A percentile compares a stretch with the other conserved stretches of the same genome.
Conservation (phyloP, 441 rosid genomes). For the Euphorbia celastroides region DNA sequence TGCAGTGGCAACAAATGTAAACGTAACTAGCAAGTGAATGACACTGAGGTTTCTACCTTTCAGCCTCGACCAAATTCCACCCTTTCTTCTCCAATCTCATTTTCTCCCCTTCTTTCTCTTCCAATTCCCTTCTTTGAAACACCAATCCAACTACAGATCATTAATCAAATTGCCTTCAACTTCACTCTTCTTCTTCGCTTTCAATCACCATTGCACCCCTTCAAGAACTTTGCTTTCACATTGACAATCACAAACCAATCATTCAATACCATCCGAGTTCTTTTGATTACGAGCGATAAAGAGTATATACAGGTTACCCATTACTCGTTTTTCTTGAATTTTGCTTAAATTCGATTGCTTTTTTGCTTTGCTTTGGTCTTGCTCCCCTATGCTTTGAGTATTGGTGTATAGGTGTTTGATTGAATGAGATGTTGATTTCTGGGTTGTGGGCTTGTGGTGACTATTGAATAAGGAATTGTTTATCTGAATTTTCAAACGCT, state of each 20-base stretch:
- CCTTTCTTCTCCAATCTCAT: neutral
- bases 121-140: neutral
- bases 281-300: neutral
- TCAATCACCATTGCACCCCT: conserved; percentile 20
- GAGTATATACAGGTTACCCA: conserved; percentile 10
- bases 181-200: conserved; percentile 12
- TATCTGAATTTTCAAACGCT: conserved; percentile 9
- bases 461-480: conserved; percentile 16
- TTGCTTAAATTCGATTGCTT: neutral
- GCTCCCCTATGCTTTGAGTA: neutral
- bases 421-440: neutral
- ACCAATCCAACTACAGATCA: neutral
- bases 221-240: conserved; percentile 7
- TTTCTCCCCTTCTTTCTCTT: conserved; percentile 3
- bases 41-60: conserved; percentile 3
- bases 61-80: conserved; percentile 11
- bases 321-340: conserved; percentile 13
- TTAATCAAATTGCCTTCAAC: conserved; percentile 1
- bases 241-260: neutral
- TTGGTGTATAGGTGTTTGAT: conserved; percentile 4
- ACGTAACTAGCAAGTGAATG: conserved; percentile 2
- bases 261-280: conserved; percentile 1
- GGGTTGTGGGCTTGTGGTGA: conserved; percentile 14
- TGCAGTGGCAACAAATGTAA: neutral
- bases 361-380: conserved; percentile 9